A percentile compares a stretch with the other conserved stretches of the same genome.
phyloP scores from a whole-genome alignment of 331 rosid genomes.

The Quercus phellos region DNA sequence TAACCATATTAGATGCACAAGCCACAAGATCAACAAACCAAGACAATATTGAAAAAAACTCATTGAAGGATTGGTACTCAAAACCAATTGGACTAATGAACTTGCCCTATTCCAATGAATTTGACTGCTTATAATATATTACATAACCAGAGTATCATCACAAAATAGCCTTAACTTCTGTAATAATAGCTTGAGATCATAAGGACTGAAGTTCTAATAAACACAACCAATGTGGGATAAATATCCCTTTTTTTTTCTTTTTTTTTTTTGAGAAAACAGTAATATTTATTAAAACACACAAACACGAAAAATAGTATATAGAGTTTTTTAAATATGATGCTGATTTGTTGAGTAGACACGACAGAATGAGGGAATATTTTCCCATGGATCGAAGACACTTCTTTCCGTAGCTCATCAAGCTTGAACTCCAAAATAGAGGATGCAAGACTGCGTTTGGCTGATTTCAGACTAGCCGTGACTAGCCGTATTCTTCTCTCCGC shows the following conservation, averaged over 20 bases:
- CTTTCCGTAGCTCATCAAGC: slow-evolving; percentile 73
- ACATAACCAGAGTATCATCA: background rate
- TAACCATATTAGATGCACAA: background rate
- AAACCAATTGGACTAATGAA: background rate
- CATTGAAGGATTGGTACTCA: background rate
- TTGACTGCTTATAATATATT: slow-evolving; percentile 39
- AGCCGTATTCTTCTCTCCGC: slow-evolving; percentile 39
- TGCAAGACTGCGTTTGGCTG: slow-evolving; percentile 40
- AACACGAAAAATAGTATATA: background rate
- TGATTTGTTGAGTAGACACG: slow-evolving; percentile 71
- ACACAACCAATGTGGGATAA: no score
- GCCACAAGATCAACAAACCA: background rate
- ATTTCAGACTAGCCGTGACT: slow-evolving; percentile 42
- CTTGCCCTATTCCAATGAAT: slow-evolving; percentile 65
- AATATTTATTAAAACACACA: no score
- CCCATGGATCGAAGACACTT: slow-evolving; percentile 60
- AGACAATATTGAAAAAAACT: background rate
- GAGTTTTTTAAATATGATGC: slow-evolving; percentile 25
- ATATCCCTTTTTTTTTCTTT: no score
- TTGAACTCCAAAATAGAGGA: slow-evolving; percentile 65
- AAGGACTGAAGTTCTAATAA: no score
- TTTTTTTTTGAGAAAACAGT: no score
- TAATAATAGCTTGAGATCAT: no score
- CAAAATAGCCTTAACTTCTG: fast-evolving
- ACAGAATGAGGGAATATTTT: slow-evolving; percentile 84